Evolutionary conservation across 495 filamentous ascomycete genomes (phyloP).

Genomic region (Penicillium macrosclerotiorum): DNA sequence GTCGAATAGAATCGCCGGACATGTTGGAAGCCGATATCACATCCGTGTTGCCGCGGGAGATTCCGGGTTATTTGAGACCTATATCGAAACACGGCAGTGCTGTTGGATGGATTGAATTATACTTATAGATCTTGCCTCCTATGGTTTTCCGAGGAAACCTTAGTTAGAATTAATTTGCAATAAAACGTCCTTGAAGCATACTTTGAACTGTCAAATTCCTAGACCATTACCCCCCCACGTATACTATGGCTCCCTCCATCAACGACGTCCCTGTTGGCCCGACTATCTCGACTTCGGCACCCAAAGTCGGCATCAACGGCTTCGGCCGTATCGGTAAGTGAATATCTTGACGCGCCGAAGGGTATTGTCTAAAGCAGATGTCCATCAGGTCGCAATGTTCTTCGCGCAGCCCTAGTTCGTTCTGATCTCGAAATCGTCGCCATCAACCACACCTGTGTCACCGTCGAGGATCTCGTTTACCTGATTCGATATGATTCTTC

Average conservation of each 20-base stretch:
- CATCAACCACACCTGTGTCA: slow-evolving; percentile 37
- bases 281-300: slow-evolving; percentile 11
- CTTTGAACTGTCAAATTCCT: too few relatives aligned
- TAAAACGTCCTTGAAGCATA: slow-evolving; percentile 3
- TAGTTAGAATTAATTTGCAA: slow-evolving; percentile 6
- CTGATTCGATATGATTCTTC: slow-evolving; percentile 39
- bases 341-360: neutral
- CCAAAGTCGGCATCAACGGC: slow-evolving; percentile 34
- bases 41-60: slow-evolving; percentile 17
- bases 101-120: neutral
- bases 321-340: slow-evolving; percentile 33
- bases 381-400: slow-evolving; percentile 38
- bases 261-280: slow-evolving; percentile 19
- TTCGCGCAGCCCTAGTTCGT: slow-evolving; percentile 32
- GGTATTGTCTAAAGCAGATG: too few relatives aligned
- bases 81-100: neutral
- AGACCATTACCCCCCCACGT: neutral
- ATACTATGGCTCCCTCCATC: slow-evolving; percentile 28
- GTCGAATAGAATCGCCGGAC: slow-evolving; percentile 1
- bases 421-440: slow-evolving; percentile 31
- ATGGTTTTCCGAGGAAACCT: neutral
- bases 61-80: slow-evolving; percentile 9
- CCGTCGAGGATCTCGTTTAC: slow-evolving; percentile 36
- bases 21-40: slow-evolving; percentile 15
- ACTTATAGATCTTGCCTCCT: slow-evolving; percentile 18